phyloP scores from a whole-genome alignment of 2,329 filamentous ascomycete genomes.

The Rhynchosporium graminicola region DNA sequence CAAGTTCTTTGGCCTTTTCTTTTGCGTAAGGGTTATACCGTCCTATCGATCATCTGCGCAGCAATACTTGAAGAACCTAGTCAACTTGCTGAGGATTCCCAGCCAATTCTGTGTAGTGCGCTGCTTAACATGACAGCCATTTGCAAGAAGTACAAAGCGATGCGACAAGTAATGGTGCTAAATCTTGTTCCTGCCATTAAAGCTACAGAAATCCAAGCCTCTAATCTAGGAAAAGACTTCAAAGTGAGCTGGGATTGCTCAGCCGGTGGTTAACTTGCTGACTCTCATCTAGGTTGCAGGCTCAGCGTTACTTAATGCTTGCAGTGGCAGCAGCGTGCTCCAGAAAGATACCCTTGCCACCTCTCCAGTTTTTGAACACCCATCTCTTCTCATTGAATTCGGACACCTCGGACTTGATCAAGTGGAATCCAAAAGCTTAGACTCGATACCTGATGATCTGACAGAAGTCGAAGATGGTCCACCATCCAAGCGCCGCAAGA shows the following conservation, averaged over 20 bases:
- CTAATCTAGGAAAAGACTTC: conserved; percentile 32
- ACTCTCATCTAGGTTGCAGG: conserved; percentile 29
- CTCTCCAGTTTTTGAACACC: conserved; percentile 29
- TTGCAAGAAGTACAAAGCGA: conserved; percentile 32
- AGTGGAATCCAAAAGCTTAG: background rate
- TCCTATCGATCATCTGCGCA: conserved; percentile 35
- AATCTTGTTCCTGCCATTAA: conserved; percentile 34
- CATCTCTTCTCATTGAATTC: conserved; percentile 34
- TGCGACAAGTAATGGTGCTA: conserved; percentile 28
- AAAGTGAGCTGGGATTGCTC: conserved; percentile 27
- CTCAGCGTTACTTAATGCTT: conserved; percentile 29
- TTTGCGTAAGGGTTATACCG: conserved; percentile 38
- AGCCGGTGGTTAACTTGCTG: conserved; percentile 4
- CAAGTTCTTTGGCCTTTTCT: conserved; percentile 28
- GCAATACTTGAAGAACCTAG: conserved; percentile 31
- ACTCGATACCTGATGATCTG: background rate
- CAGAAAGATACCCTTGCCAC: conserved; percentile 4
- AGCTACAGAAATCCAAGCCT: conserved; percentile 15
- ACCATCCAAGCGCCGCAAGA: conserved; percentile 38
- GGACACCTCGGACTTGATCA: conserved; percentile 26
- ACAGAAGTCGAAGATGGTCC: conserved; percentile 18
- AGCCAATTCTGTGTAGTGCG: conserved; percentile 27
- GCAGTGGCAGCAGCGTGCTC: conserved; percentile 13
- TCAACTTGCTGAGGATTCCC: conserved; percentile 25
- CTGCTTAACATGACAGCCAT: conserved; percentile 33